Evolutionary conservation across 108 stramenopile genomes (phyloP).

Genomic region (Skeletonema tropicum): DNA sequence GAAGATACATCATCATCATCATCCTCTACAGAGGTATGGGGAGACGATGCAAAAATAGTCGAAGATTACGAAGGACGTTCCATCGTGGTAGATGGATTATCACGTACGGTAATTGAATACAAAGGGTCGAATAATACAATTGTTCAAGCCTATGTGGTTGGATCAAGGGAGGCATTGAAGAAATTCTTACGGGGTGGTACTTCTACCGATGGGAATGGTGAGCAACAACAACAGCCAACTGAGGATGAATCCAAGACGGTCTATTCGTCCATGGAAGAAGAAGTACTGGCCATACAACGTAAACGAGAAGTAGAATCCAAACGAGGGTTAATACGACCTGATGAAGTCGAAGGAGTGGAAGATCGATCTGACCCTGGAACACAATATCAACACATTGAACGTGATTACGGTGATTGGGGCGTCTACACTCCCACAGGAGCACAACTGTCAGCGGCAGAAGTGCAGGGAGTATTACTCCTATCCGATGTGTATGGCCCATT

Average conservation of each 20-base stretch:
- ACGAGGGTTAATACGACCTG: slow-evolving; percentile 57
- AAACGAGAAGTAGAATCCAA: slow-evolving; percentile 70
- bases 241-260: slow-evolving; percentile 4
- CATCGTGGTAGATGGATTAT: slow-evolving; percentile 73
- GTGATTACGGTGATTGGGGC: slow-evolving; percentile 87
- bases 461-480: slow-evolving; percentile 80
- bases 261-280: slow-evolving; percentile 45
- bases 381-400: slow-evolving; percentile 57
- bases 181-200: slow-evolving; percentile 67
- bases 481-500: slow-evolving; percentile 84
- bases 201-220: neutral
- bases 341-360: slow-evolving; percentile 63
- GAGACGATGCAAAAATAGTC: slow-evolving; percentile 77
- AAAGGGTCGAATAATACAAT: slow-evolving; percentile 67
- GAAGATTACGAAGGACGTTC: slow-evolving; percentile 81
- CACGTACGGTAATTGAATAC: slow-evolving; percentile 75
- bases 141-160: slow-evolving; percentile 85
- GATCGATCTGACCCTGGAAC: slow-evolving; percentile 67
- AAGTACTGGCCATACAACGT: slow-evolving; percentile 57
- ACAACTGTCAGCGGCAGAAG: slow-evolving; percentile 78
- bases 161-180: slow-evolving; percentile 69
- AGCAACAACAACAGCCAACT: neutral
- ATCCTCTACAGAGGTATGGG: slow-evolving; percentile 83
- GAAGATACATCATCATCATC: slow-evolving; percentile 29
- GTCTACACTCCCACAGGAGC: slow-evolving; percentile 77